Base-by-base conservation (phyloP, 2,329 filamentous ascomycete species). In the Bipolaris victoriae region DNA sequence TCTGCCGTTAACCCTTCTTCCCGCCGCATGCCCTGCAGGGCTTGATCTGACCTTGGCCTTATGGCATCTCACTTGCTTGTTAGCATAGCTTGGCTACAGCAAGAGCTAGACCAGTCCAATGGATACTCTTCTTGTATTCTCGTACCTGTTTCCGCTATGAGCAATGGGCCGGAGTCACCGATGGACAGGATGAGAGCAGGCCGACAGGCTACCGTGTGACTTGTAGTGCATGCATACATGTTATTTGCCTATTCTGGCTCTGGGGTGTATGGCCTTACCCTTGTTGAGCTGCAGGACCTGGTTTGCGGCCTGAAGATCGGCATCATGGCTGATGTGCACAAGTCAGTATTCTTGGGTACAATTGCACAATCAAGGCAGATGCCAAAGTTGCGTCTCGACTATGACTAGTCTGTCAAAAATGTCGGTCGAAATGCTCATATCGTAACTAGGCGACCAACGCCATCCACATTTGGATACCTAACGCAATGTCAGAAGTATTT, bases 11-110 rank as follows among this genome's bases (percentile, higher is more conserved):
- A 40, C 37, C 26, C 35, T 51, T 61, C 54, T 51, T 62, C 47
- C 50, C 44, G 58, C 63, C 57, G 61, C 58, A 63, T 68, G 60
- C 44, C 50, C 35, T 52, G 58, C 57, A 58, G 55, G 47, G 26
- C 54, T 46, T 41, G 16, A 48, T 52, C 26, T 18, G 53, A 49
- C 31, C 51, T 56, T 55, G 49, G 53, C 24, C 46, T 35, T 20
- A 41, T 57, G 26, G 35, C 47, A 53, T 48, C 49, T 58, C 40
- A 37, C 58, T 55, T 47, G 52, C 49, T 39, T 49, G 18, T 52
- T 45, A 41, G 33, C 37, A 48, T 33, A 20, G 16, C 53, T 61
- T 53, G 49, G 55, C 52, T 58, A 64, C 57, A 58, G 57, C 57
- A 53, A 59, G 52, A 57, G 52, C 52, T 41, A 48, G 44, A 51